These are phyloP conservation scores for Phytophthora pistaciae DNA, from an alignment of 352 stramenopile species.

Conservation along the genomic window DNA sequence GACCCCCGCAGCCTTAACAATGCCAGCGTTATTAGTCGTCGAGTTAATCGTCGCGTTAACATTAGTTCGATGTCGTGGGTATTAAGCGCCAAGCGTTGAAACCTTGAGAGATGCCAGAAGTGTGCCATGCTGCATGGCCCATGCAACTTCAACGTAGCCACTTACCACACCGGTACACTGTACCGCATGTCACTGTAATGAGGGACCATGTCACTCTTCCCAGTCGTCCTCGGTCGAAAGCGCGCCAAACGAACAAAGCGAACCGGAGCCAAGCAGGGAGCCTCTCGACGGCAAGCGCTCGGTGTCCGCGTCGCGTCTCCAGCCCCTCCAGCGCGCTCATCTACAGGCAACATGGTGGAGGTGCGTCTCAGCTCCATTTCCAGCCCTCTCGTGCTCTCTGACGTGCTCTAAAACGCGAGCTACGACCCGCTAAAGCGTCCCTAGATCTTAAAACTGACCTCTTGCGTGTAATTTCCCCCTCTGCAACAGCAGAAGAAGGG, in stretches of 20 bases:
- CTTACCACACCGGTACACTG: neutral
- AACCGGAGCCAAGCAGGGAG: slow-evolving; percentile 2
- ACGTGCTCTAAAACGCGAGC: neutral
- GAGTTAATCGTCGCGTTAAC: neutral
- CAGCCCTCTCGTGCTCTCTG: neutral
- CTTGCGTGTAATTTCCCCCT: slow-evolving; percentile 14
- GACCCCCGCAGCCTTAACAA: neutral
- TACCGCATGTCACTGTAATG: slow-evolving; percentile 3
- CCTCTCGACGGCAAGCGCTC: slow-evolving; percentile 11
- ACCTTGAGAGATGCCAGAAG: neutral
- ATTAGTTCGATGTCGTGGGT: neutral
- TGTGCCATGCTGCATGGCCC: too few species aligned
- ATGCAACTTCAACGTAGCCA: slow-evolving; percentile 2
- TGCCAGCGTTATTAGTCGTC: neutral
- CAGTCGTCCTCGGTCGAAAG: slow-evolving; percentile 8
- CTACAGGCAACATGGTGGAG: slow-evolving; percentile 22
- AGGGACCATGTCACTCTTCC: slow-evolving; percentile 10
- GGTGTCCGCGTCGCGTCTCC: slow-evolving; percentile 3
- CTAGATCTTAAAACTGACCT: slow-evolving; percentile 10
- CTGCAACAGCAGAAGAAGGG: slow-evolving; percentile 58
- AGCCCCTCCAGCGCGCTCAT: neutral
- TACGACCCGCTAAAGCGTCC: neutral
- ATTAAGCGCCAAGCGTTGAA: neutral
- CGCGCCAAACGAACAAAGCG: slow-evolving; percentile 27
- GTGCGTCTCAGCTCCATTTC: slow-evolving; percentile 23